Conservation (phyloP, 441 rosid species). For the Manihot esculenta region DNA sequence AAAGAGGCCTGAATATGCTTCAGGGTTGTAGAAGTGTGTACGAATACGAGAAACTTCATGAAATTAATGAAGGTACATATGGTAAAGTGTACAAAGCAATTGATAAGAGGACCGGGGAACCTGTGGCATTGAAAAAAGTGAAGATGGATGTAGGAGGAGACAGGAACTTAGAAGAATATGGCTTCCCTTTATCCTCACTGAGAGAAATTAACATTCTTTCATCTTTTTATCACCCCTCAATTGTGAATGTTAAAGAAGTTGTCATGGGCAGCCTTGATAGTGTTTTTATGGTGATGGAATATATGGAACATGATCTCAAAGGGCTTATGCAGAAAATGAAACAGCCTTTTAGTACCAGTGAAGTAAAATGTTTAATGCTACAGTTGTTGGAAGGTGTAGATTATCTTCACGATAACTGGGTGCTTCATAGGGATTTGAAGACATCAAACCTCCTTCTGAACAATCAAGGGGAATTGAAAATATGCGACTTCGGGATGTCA, state of each 20-base stretch:
- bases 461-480: constrained; percentile 73
- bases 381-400: constrained; percentile 78
- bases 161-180: constrained; percentile 42
- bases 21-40: constrained; percentile 63
- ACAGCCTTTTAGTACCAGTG: constrained; percentile 76
- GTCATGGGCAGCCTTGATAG: constrained; percentile 56
- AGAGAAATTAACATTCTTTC: constrained; percentile 83
- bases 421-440: constrained; percentile 85
- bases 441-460: constrained; percentile 79
- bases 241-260: constrained; percentile 78
- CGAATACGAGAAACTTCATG: constrained; percentile 69
- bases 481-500: constrained; percentile 85
- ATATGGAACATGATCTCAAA: constrained; percentile 83
- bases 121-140: constrained; percentile 85
- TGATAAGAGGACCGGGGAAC: constrained; percentile 66
- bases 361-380: constrained; percentile 79
- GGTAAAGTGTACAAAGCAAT: constrained; percentile 83
- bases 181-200: constrained; percentile 70
- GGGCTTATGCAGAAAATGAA: constrained; percentile 68
- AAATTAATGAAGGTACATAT: constrained; percentile 84
- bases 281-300: constrained; percentile 93
- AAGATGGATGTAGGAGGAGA: constrained; percentile 55
- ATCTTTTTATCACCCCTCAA: constrained; percentile 66
- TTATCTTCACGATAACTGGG: constrained; percentile 92
- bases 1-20: constrained; percentile 55